Conservation (phyloP, 1,284 basidiomycete genomes). For the Melampsora occidentalis region DNA sequence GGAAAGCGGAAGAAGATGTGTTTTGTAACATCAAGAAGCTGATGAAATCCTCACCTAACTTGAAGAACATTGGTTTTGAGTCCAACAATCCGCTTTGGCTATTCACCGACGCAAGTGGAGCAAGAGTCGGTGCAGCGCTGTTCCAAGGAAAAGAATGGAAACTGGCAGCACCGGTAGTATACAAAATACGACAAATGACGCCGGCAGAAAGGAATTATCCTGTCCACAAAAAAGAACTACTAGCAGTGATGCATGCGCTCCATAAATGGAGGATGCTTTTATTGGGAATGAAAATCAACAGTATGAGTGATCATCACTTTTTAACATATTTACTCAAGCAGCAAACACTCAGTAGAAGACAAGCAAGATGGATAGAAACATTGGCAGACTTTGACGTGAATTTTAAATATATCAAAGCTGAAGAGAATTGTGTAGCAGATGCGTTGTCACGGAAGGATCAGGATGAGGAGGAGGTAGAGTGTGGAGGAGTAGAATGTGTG, state of each 20-base stretch:
- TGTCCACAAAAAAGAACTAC: constrained; percentile 4
- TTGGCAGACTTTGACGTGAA: constrained; percentile 1
- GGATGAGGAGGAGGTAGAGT: too few relatives aligned
- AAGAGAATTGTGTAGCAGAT: constrained; percentile 2
- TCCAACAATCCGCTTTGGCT: constrained; percentile 30
- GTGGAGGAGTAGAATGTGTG: not conserved
- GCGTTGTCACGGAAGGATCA: not conserved
- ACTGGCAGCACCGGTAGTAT: not conserved
- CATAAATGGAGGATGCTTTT: not conserved
- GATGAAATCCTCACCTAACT: not conserved
- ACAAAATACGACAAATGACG: not conserved
- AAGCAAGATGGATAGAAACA: not conserved
- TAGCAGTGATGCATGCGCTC: too few relatives aligned
- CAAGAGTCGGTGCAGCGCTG: not conserved
- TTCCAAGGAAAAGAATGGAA: constrained; percentile 15
- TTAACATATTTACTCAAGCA: constrained; percentile 6
- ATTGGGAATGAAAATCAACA: not conserved
- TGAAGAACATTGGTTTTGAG: constrained; percentile 47
- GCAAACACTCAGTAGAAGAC: not conserved
- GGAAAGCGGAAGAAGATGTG: too few relatives aligned
- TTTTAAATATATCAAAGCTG: not conserved
- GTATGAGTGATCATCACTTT: not conserved
- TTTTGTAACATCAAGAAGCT: not conserved
- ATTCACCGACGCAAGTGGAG: constrained; percentile 10
- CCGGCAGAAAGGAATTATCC: constrained; percentile 4